A percentile compares a stretch with the other conserved stretches of the same genome.
Evolutionary conservation across 75 land plant species (phyloP).

Genomic region (Pinus tabuliformis): DNA sequence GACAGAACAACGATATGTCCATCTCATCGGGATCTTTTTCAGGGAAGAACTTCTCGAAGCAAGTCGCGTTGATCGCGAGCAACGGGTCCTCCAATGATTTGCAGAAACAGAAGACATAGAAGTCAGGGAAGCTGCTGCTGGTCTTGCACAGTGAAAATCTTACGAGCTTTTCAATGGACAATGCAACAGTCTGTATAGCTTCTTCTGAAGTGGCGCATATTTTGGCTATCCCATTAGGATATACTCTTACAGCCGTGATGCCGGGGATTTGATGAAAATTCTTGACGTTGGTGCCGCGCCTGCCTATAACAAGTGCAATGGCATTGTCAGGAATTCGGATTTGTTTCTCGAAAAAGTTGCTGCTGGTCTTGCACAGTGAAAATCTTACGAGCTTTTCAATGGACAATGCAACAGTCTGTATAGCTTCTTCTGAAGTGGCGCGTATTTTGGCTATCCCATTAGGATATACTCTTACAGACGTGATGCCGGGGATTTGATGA

Average conservation of each 20-base stretch:
- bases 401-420: background rate
- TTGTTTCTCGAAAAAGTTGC: background rate
- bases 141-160: background rate
- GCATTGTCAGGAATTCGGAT: no score
- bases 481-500: background rate
- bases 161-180: background rate
- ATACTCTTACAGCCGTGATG: no score
- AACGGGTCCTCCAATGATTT: background rate
- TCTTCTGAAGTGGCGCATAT: background rate
- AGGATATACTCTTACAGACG: background rate
- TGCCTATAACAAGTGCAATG: no score
- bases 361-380: background rate
- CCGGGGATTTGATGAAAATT: no score
- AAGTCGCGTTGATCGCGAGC: background rate
- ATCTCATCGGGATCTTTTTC: background rate
- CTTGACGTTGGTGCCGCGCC: no score
- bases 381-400: background rate
- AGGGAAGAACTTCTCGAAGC: background rate
- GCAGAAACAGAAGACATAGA: background rate
- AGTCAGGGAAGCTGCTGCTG: background rate
- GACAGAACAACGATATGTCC: background rate
- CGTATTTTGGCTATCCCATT: background rate
- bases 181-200: background rate
- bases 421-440: background rate
- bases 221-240: background rate